phyloP scores from a whole-genome alignment of 1,139 yeast genomes.

The Ashbya aceris region DNA sequence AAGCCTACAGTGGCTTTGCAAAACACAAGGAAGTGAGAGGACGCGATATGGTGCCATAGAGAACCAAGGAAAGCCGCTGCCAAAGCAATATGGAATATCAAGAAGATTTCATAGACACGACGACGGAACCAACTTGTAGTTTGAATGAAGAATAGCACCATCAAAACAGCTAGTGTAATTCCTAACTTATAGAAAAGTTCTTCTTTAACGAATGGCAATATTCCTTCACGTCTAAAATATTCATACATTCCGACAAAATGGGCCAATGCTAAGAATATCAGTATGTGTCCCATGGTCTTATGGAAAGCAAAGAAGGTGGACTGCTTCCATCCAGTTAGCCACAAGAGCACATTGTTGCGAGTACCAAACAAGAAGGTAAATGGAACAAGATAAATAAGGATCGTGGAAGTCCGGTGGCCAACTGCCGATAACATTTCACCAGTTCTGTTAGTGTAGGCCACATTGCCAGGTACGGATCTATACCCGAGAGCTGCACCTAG shows the following conservation, averaged over 20 bases:
- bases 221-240: background rate
- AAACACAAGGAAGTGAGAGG: slow-evolving; percentile 36
- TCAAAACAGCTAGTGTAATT: background rate
- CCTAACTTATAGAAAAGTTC: background rate
- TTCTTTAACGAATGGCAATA: too few relatives aligned
- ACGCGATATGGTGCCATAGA: slow-evolving; percentile 46
- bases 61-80: slow-evolving; percentile 48
- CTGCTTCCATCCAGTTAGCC: slow-evolving; percentile 55
- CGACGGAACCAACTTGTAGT: slow-evolving; percentile 45
- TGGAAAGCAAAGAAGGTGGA: slow-evolving; percentile 52
- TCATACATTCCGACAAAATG: slow-evolving; percentile 32
- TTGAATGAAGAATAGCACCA: slow-evolving; percentile 16
- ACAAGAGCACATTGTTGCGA: slow-evolving; percentile 53
- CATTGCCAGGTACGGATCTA: slow-evolving; percentile 34
- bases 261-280: slow-evolving; percentile 25
- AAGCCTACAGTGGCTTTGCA: slow-evolving; percentile 46
- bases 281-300: slow-evolving; percentile 48
- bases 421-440: slow-evolving; percentile 35
- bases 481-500: slow-evolving; percentile 38
- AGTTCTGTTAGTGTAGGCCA: slow-evolving; percentile 32
- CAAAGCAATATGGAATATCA: slow-evolving; percentile 45
- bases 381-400: slow-evolving; percentile 35
- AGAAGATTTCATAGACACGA: slow-evolving; percentile 51
- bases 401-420: background rate
- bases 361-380: slow-evolving; percentile 45